Conservation (phyloP, 2,329 filamentous ascomycete species). For the Ceratocystiopsis sp. region DNA sequence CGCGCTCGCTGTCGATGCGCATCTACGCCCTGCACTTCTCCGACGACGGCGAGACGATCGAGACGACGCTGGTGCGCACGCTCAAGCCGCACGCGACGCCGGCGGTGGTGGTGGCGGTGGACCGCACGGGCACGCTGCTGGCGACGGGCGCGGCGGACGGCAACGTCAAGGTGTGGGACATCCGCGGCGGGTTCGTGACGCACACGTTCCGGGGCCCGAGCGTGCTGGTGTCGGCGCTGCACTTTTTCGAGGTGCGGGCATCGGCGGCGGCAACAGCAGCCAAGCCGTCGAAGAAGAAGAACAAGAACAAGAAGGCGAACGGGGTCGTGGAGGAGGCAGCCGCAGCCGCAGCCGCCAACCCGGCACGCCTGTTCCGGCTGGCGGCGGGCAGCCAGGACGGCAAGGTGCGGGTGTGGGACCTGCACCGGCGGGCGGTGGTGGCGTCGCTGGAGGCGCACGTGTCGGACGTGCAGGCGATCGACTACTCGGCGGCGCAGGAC, state of each 20-base stretch:
- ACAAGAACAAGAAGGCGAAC: slow-evolving; percentile 19
- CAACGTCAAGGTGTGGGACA: slow-evolving; percentile 92
- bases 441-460: slow-evolving; percentile 81
- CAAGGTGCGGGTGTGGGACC: slow-evolving; percentile 78
- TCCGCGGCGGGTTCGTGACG: slow-evolving; percentile 74
- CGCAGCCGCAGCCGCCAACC: slow-evolving; percentile 18
- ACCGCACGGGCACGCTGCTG: slow-evolving; percentile 73
- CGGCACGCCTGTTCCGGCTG: slow-evolving; percentile 42
- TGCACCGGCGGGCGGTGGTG: slow-evolving; percentile 64
- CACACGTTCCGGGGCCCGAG: slow-evolving; percentile 92
- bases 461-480: slow-evolving; percentile 76
- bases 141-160: slow-evolving; percentile 90
- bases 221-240: slow-evolving; percentile 75
- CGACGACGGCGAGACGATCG: slow-evolving; percentile 37
- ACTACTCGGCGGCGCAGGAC: slow-evolving; percentile 62
- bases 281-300: slow-evolving; percentile 24
- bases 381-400: slow-evolving; percentile 91
- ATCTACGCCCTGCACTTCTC: slow-evolving; percentile 59
- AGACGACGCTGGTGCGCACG: slow-evolving; percentile 54
- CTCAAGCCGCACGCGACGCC: slow-evolving; percentile 83
- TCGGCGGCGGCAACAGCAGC: slow-evolving; percentile 26
- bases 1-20: slow-evolving; percentile 87
- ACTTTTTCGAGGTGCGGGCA: slow-evolving; percentile 70
- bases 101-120: slow-evolving; percentile 70
- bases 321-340: slow-evolving; percentile 22